Percentiles rank a stretch among this genome's conserved stretches.
Conservation (phyloP, 78 protist genomes). For the Isochrysis galbana region DNA sequence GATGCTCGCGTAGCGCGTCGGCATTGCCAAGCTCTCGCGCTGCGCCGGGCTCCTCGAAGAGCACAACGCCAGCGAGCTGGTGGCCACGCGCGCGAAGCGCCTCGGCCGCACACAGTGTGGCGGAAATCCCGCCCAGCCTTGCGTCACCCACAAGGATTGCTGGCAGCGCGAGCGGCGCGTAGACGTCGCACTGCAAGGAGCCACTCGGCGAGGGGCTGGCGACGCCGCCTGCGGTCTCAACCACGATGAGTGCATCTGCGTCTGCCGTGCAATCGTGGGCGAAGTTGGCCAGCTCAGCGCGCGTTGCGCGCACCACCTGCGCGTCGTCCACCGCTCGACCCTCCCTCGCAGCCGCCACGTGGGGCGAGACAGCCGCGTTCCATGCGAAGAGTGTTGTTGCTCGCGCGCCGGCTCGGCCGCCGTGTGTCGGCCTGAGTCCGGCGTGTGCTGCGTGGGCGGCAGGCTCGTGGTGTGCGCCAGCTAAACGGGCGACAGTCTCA, state of each 20-base stretch:
- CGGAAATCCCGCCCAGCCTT: slow-evolving; percentile 59
- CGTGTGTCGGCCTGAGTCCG: background rate
- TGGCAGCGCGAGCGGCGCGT: slow-evolving; percentile 38
- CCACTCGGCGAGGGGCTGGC: slow-evolving; percentile 43
- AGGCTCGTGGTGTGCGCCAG: background rate
- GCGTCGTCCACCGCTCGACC: slow-evolving; percentile 11
- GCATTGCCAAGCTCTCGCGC: background rate
- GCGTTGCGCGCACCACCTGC: background rate
- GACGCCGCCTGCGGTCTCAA: slow-evolving; percentile 65
- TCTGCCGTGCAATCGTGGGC: background rate
- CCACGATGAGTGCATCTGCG: background rate
- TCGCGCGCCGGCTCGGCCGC: background rate
- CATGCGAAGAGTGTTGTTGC: slow-evolving; percentile 24
- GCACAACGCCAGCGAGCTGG: background rate
- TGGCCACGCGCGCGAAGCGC: slow-evolving; percentile 33
- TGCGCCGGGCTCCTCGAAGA: background rate
- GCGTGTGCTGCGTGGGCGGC: background rate
- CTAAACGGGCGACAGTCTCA: background rate
- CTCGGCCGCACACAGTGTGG: slow-evolving; percentile 46
- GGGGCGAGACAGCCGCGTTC: slow-evolving; percentile 39
- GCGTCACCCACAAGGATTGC: slow-evolving; percentile 64
- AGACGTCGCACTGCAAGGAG: slow-evolving; percentile 54
- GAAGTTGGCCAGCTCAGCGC: background rate
- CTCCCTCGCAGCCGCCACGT: slow-evolving; percentile 46
- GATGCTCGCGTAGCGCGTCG: background rate